Base-by-base conservation (phyloP, 2,329 filamentous ascomycete genomes). In the Emydomyces testavorans region DNA sequence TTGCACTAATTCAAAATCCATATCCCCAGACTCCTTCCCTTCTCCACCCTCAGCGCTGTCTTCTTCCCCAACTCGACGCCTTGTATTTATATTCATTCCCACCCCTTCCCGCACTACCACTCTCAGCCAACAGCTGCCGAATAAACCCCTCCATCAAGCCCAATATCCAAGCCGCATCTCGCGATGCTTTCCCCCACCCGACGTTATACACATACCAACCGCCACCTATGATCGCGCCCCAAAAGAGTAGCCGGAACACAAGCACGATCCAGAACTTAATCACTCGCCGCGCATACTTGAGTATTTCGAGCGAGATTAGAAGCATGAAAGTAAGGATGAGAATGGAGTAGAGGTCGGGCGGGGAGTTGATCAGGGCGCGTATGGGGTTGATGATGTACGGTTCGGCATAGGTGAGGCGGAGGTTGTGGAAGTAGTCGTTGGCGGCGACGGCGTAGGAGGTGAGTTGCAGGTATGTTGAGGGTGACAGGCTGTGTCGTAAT, bases 211-310 rank as follows among this genome's bases (percentile, higher is more conserved):
- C 70, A 51, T 74, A 72, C 15, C 79, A 68, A 0, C 71, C 71
- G 0, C 79, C 35, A 0, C 72, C 70, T 3, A 73, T 66, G 2
- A 89, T 55, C 1, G 69, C 62, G 1, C 74, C 75, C 78, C 80
- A 92, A 53, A 87, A 78, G 1, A 76, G 62, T 35, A 87, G 55
- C 20, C 75, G 68, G 53, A 85, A 63, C 8, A 73, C 72, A 48
- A 94, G 60, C n/a, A 76, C 71, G 45, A 87, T 77, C 79, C 86
- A 87, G 70, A 81, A 93, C 60, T 87, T 69, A 50, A 94, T 72
- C 16, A 86, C 68, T 51, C 85, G 77, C 52, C 80, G 79, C 15
- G 87, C 69, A 69, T 83, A 82, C 61, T 81, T 75, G 54, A 82
- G 67, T 35, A 92, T 70, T 54, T 78, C 76, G 50, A 82, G 65